A percentile compares a stretch with the other conserved stretches of the same genome.
phyloP scores from a whole-genome alignment of 1,284 basidiomycete species.

The Malassezia pachydermatis region DNA sequence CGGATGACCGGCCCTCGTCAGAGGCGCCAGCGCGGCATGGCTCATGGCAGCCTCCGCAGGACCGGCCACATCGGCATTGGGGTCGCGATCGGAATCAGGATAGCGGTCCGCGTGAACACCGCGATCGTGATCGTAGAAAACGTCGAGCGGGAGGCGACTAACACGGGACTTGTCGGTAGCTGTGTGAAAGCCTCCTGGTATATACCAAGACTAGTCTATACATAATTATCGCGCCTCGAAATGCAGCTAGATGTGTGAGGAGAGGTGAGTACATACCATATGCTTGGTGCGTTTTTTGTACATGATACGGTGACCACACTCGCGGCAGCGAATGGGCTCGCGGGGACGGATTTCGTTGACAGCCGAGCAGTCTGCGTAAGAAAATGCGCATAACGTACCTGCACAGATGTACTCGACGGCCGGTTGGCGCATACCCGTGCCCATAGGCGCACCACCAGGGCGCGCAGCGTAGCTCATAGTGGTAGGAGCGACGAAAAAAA shows the following conservation, averaged over 20 bases:
- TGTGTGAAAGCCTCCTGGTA: too few species aligned
- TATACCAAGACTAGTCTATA: neutral
- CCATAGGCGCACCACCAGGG: conserved; percentile 19
- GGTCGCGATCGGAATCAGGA: conserved; percentile 1
- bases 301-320: conserved; percentile 97
- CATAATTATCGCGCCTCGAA: conserved; percentile 22
- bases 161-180: neutral
- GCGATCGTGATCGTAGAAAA: conserved; percentile 15
- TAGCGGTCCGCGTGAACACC: conserved; percentile 4
- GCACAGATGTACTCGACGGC: conserved; percentile 70
- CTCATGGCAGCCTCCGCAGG: neutral
- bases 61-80: conserved; percentile 6
- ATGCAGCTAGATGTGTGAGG: conserved; percentile 18
- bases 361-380: conserved; percentile 69
- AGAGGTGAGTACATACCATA: conserved; percentile 59
- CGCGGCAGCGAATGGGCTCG: conserved; percentile 89
- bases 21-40: neutral
- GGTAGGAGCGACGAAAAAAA: conserved; percentile 5
- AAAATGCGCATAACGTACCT: conserved; percentile 54
- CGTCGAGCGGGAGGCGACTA: conserved; percentile 16
- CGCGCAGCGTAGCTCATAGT: conserved; percentile 18
- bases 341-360: conserved; percentile 85
- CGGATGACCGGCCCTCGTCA: neutral
- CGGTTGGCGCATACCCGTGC: conserved; percentile 24
- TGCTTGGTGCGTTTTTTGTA: conserved; percentile 93